Evolutionary conservation across 169 alveolate species (phyloP).

Genomic region (Plasmodium falciparum): DNA sequence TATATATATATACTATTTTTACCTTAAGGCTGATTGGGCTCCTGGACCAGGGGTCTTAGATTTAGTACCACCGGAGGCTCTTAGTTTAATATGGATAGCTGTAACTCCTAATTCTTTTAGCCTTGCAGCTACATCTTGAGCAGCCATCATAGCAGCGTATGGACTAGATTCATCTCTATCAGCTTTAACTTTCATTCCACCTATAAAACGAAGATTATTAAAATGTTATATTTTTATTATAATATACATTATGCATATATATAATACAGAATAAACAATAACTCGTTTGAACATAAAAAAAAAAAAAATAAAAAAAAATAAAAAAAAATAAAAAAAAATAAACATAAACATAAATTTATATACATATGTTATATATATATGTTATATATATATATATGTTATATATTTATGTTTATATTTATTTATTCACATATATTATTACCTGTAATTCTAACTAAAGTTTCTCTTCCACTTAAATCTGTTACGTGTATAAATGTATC

Average conservation of each 20-base stretch:
- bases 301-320: neutral
- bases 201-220: conserved; percentile 29
- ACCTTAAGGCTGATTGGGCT: conserved; percentile 98
- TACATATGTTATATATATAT: neutral
- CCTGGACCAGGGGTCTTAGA: conserved; percentile 99
- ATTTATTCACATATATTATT: neutral
- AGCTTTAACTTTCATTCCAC: conserved; percentile 99
- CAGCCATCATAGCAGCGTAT: conserved; percentile 99
- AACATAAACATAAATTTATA: conserved; percentile 7
- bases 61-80: conserved; percentile 99
- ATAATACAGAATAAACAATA: neutral
- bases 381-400: neutral
- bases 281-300: neutral
- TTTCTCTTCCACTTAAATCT: conserved; percentile 99
- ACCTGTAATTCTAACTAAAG: conserved; percentile 98
- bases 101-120: conserved; percentile 98
- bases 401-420: neutral
- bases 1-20: neutral
- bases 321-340: neutral
- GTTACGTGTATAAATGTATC: conserved; percentile 99
- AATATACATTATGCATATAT: neutral
- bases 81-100: conserved; percentile 98
- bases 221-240: neutral
- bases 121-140: conserved; percentile 98
- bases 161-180: conserved; percentile 99